Conservation (phyloP, 805 yeast genomes). For the Priceomyces melissophilus region DNA sequence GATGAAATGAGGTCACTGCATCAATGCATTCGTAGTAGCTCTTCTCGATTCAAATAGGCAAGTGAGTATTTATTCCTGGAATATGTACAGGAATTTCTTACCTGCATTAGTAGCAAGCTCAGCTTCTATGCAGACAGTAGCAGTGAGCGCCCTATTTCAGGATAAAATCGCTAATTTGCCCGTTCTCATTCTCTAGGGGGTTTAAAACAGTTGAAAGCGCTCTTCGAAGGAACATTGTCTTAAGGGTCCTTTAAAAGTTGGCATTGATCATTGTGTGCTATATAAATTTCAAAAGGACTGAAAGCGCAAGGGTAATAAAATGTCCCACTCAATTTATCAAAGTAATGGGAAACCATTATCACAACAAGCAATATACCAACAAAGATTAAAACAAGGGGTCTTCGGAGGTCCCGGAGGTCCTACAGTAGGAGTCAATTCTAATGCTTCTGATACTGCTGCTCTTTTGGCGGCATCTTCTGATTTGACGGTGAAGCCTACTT, state of each 20-base stretch:
- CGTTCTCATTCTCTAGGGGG: neutral
- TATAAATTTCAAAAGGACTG: neutral
- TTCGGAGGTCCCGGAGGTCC: constrained; percentile 48
- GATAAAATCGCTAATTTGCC: constrained; percentile 3
- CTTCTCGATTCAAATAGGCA: constrained; percentile 1
- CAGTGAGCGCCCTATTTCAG: constrained; percentile 3
- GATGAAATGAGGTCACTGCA: too few species aligned
- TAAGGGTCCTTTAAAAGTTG: too few species aligned
- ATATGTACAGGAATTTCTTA: neutral
- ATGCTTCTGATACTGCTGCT: constrained; percentile 76
- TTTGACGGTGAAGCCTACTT: constrained; percentile 56
- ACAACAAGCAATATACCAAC: constrained; percentile 71
- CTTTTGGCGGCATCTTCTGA: constrained; percentile 67
- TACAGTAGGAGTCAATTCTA: constrained; percentile 60
- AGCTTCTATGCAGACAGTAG: neutral
- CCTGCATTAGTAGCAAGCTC: neutral
- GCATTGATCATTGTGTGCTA: too few species aligned
- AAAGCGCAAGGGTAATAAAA: constrained; percentile 7
- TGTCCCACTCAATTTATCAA: constrained; percentile 55
- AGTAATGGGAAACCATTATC: constrained; percentile 68
- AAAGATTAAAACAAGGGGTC: constrained; percentile 66
- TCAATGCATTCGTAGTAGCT: too few species aligned
- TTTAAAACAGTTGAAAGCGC: too few species aligned
- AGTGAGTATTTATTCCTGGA: neutral
- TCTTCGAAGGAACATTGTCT: neutral